Base-by-base conservation (phyloP, 257 asterid species). In the Jacaranda copaia region DNA sequence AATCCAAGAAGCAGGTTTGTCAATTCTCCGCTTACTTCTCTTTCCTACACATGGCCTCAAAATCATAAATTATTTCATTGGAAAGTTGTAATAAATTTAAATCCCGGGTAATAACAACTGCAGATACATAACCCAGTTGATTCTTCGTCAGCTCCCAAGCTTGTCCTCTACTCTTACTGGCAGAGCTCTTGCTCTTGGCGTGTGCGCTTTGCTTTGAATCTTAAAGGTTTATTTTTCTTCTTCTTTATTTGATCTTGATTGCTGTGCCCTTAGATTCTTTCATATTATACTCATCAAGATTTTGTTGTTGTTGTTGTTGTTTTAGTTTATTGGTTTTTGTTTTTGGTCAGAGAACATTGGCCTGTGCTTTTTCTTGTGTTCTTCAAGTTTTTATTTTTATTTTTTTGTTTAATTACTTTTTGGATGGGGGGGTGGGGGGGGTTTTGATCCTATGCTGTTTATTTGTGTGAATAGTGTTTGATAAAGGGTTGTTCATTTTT, bases 111-210 rank as follows among this genome's bases (percentile, higher is more conserved):
- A 75, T 75, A 69, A 67, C 73, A 6, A 38, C 51, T 73, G 80
- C 87, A 84, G 89, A 74, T 83, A 83, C 74, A 58, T 16, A 65
- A 11, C 70, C 35, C 74, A 56, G 77, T 19, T 72, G 87, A 73
- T 52, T 77, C 90, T 5, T 57, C 92, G 8, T 38, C 84, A 19
- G 57, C 82, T 76, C 64, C 89, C 35, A 87, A 80, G 87, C 88
- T 90, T 19, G 77, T 86, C 18, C 81, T 92, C 72, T 92, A 92
- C 89, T 90, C 96, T 68, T 89, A 77, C 83, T 91, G 98, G 97
- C 89, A 91, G 81, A 92, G 98, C 75, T 92, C 98, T 1, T 89
- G 97, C 77, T 79, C 96, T 45, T 92, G 97, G 98, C 91, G 98
- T 15, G 88, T 92, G 59, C 92, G 96, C 57, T 92, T 92, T 77